Evolutionary conservation across 2,329 filamentous ascomycete genomes (phyloP).

Genomic region (Stemphylium beticola): DNA sequence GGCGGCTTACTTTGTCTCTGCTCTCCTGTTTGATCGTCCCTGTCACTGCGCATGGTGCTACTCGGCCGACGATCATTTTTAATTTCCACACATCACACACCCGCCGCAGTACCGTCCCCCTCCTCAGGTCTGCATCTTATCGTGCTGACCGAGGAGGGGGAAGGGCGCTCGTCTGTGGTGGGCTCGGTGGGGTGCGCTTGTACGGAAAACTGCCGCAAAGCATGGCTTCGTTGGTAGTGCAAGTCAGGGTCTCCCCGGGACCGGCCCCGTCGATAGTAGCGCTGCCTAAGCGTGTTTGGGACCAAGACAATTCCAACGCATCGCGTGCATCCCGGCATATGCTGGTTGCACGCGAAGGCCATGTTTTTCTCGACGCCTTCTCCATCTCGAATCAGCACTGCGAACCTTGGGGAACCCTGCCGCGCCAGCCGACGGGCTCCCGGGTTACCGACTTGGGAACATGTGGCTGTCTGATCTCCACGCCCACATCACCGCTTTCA

Average conservation of each 20-base stretch:
- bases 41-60: conserved; percentile 7
- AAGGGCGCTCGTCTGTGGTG: background rate
- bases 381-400: background rate
- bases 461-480: background rate
- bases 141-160: conserved; percentile 2
- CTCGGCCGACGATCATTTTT: conserved; percentile 3
- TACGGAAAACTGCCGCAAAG: conserved; percentile 3
- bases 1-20: background rate
- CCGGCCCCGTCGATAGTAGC: conserved; percentile 7
- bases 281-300: conserved; percentile 12
- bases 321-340: conserved; percentile 5
- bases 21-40: conserved; percentile 26
- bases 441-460: background rate
- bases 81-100: conserved; percentile 6
- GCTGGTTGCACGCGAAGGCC: conserved; percentile 2
- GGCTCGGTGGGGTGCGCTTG: conserved; percentile 11
- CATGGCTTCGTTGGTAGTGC: background rate
- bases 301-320: background rate
- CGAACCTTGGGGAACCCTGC: background rate
- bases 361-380: background rate
- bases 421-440: background rate
- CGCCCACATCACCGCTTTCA: background rate
- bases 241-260: conserved; percentile 18
- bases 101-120: background rate
- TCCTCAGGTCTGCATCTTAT: background rate